Evolutionary conservation across 306 rosid genomes (phyloP).

Genomic region (Prunus mongolica): DNA sequence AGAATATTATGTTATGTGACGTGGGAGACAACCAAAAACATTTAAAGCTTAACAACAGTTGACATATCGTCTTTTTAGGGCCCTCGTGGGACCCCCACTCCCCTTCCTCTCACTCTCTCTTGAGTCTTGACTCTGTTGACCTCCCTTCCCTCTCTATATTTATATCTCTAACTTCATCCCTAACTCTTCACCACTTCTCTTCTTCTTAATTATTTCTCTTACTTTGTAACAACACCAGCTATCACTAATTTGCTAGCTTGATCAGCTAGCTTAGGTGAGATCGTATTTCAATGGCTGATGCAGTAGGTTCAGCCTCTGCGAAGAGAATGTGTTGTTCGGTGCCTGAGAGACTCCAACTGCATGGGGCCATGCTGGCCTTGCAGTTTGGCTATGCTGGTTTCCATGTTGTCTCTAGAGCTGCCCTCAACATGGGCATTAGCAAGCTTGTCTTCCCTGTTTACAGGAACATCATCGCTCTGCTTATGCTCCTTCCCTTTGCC

Average conservation of each 20-base stretch:
- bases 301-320: conserved; percentile 31
- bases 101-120: not conserved
- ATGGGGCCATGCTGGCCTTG: conserved; percentile 91
- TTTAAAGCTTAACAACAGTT: conserved; percentile 57
- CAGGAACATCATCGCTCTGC: conserved; percentile 80
- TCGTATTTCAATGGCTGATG: conserved; percentile 51
- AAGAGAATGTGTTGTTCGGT: conserved; percentile 74
- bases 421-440: conserved; percentile 95
- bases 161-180: conserved; percentile 33
- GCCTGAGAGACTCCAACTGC: conserved; percentile 80
- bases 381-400: conserved; percentile 98
- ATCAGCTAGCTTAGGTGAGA: not conserved
- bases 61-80: conserved; percentile 56
- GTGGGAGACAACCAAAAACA: conserved; percentile 86
- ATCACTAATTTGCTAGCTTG: not conserved
- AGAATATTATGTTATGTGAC: conserved; percentile 1
- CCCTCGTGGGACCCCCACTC: conserved; percentile 22
- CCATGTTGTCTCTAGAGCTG: conserved; percentile 92
- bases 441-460: conserved; percentile 94
- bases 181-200: conserved; percentile 37
- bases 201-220: not conserved
- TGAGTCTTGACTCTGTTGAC: not conserved
- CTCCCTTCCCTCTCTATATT: conserved; percentile 27
- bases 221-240: not conserved
- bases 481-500: conserved; percentile 85